Conservation (phyloP, 805 yeast genomes). For the Lipomyces mesembrius region DNA sequence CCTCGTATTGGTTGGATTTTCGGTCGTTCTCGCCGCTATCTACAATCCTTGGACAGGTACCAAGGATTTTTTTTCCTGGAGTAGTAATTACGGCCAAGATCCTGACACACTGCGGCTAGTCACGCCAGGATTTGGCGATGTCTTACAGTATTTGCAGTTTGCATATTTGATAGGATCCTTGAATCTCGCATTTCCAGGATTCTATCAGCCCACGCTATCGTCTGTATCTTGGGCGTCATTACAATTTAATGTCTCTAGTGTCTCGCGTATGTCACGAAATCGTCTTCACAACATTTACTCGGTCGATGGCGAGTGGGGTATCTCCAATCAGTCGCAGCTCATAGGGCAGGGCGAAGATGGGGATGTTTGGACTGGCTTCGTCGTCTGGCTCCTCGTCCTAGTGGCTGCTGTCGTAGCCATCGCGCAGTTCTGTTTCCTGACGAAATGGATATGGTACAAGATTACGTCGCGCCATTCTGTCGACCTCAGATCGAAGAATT, state of each 20-base stretch:
- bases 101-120: constrained; percentile 57
- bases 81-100: constrained; percentile 62
- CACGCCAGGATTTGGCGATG: constrained; percentile 58
- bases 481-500: constrained; percentile 38
- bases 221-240: constrained; percentile 61
- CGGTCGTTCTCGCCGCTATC: constrained; percentile 48
- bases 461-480: constrained; percentile 28
- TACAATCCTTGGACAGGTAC: constrained; percentile 62
- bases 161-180: constrained; percentile 62
- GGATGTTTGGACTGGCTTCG: constrained; percentile 47
- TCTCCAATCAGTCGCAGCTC: constrained; percentile 18
- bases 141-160: constrained; percentile 61
- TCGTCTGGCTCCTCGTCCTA: constrained; percentile 43
- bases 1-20: constrained; percentile 40
- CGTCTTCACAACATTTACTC: constrained; percentile 30
- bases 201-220: constrained; percentile 59
- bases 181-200: constrained; percentile 62
- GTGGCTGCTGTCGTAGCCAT: constrained; percentile 35
- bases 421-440: constrained; percentile 25
- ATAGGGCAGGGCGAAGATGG: constrained; percentile 37
- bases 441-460: constrained; percentile 26
- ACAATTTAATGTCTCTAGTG: constrained; percentile 43
- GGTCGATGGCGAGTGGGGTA: constrained; percentile 31
- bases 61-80: constrained; percentile 58
- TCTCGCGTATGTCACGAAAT: constrained; percentile 18